These are phyloP conservation scores for Xerocomellus amylosporus DNA, from an alignment of 768 basidiomycete genomes.

Conservation along the genomic window DNA sequence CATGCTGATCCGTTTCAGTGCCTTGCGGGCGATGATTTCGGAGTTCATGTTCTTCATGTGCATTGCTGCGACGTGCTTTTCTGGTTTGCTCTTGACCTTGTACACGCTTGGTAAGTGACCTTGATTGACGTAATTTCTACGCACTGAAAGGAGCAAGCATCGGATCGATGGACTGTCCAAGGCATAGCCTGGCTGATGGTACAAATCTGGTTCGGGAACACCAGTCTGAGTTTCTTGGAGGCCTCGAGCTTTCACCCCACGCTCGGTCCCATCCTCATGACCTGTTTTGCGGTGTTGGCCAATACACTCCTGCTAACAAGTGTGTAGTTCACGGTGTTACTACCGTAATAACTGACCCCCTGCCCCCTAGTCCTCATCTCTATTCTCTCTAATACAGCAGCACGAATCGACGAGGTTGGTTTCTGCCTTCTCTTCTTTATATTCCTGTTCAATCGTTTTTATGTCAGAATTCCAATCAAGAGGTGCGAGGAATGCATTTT, in stretches of 20 bases:
- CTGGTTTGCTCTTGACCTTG: slow-evolving; percentile 63
- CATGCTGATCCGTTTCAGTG: slow-evolving; percentile 41
- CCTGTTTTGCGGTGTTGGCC: slow-evolving; percentile 71
- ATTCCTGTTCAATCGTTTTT: neutral
- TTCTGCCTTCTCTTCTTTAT: neutral
- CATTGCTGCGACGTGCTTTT: slow-evolving; percentile 77
- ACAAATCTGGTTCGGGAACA: slow-evolving; percentile 85
- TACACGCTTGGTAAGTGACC: slow-evolving; percentile 43
- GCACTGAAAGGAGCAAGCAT: slow-evolving; percentile 29
- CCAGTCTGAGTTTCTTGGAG: slow-evolving; percentile 56
- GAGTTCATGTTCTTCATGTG: slow-evolving; percentile 79
- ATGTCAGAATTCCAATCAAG: slow-evolving; percentile 55
- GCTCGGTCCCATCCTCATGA: slow-evolving; percentile 79
- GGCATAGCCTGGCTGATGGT: slow-evolving; percentile 81
- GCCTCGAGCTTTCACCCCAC: slow-evolving; percentile 62
- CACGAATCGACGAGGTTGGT: slow-evolving; percentile 62
- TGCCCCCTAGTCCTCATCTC: slow-evolving; percentile 63
- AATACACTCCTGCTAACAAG: slow-evolving; percentile 81
- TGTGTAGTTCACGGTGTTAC: slow-evolving; percentile 34
- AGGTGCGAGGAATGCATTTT: slow-evolving; percentile 36
- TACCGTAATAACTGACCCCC: slow-evolving; percentile 2
- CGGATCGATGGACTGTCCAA: slow-evolving; percentile 33
- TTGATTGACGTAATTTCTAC: slow-evolving; percentile 14
- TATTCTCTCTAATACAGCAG: slow-evolving; percentile 87
- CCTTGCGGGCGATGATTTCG: slow-evolving; percentile 77